These are phyloP conservation scores for Pleurotus djamor DNA, from an alignment of 768 basidiomycete genomes.

Conservation along the genomic window DNA sequence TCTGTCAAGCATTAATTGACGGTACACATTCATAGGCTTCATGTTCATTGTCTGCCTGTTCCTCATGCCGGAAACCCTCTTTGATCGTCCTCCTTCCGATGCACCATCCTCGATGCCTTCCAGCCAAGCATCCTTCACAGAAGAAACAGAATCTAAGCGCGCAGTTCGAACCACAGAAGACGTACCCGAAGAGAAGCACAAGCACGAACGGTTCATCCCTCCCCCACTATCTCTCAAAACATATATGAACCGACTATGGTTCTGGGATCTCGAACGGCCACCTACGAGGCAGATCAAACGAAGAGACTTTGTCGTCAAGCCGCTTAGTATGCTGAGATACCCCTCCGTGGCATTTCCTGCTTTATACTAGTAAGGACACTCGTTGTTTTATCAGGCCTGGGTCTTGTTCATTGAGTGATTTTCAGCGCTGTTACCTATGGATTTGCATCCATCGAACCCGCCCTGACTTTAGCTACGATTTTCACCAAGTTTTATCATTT, in stretches of 20 bases:
- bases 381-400: neutral
- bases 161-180: slow-evolving; percentile 10
- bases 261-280: slow-evolving; percentile 27
- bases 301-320: slow-evolving; percentile 28
- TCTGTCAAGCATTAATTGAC: neutral
- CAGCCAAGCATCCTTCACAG: neutral
- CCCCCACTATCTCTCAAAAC: slow-evolving; percentile 21
- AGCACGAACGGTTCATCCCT: slow-evolving; percentile 18
- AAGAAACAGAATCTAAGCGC: slow-evolving; percentile 6
- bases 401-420: no score
- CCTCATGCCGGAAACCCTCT: slow-evolving; percentile 41
- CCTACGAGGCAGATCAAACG: slow-evolving; percentile 20
- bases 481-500: slow-evolving; percentile 36
- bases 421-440: slow-evolving; percentile 32
- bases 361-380: slow-evolving; percentile 26
- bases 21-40: slow-evolving; percentile 7
- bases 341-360: slow-evolving; percentile 37
- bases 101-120: neutral
- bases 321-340: slow-evolving; percentile 35
- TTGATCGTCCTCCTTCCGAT: slow-evolving; percentile 20
- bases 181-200: neutral
- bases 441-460: slow-evolving; percentile 37
- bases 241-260: slow-evolving; percentile 25
- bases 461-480: slow-evolving; percentile 32
- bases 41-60: slow-evolving; percentile 33